A percentile compares a stretch with the other conserved stretches of the same genome.
These are phyloP conservation scores for Herpetomonas muscarum DNA, from an alignment of 208 protist genomes.

Conservation along the genomic window DNA sequence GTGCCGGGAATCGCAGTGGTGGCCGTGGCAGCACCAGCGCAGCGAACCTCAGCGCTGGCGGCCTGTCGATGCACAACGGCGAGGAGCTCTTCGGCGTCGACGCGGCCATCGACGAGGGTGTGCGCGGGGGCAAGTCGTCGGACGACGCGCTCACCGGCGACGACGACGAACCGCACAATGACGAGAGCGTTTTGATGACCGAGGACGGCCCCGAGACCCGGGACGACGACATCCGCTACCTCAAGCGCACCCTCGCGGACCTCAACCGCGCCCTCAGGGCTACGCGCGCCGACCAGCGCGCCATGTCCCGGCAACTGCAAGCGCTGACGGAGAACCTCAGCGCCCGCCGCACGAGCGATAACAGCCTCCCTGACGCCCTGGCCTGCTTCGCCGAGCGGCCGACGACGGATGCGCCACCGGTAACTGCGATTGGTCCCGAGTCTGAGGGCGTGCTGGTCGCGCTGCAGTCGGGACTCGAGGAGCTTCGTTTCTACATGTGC, in stretches of 20 bases:
- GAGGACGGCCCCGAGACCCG: constrained; percentile 18
- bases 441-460: background rate
- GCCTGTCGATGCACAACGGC: background rate
- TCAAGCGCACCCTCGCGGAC: constrained; percentile 23
- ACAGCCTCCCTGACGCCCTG: background rate
- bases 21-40: background rate
- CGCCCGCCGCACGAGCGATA: background rate
- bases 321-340: background rate
- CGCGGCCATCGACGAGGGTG: constrained; percentile 8
- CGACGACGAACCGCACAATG: constrained; percentile 27
- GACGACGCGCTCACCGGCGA: constrained; percentile 17
- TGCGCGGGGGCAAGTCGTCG: constrained; percentile 17
- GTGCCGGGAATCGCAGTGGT: background rate
- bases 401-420: background rate
- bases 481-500: background rate
- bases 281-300: background rate
- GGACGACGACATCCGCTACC: constrained; percentile 23
- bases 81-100: constrained; percentile 3
- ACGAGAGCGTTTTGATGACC: constrained; percentile 6
- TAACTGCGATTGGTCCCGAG: background rate
- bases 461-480: background rate
- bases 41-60: background rate
- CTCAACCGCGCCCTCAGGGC: constrained; percentile 20
- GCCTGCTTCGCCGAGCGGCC: background rate
- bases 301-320: constrained; percentile 6